Conservation (phyloP, 2,329 filamentous ascomycete genomes). For the Dryadomyces quercivorus region DNA sequence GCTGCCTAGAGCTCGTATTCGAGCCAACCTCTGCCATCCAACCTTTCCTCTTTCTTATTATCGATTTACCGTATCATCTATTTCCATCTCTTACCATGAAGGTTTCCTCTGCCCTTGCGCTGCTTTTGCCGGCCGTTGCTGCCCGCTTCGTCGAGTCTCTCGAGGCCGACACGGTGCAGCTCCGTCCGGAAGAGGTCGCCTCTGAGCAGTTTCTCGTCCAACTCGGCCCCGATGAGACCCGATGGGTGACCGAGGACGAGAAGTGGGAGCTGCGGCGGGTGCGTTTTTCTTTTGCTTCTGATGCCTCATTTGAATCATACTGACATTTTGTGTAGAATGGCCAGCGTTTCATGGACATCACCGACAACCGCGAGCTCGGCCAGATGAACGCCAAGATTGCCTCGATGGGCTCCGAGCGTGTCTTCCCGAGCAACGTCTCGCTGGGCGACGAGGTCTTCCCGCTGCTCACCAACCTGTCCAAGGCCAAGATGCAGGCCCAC, state of each 20-base stretch:
- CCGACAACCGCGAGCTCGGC: slow-evolving; percentile 57
- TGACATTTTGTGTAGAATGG: slow-evolving; percentile 47
- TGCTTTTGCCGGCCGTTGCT: slow-evolving; percentile 40
- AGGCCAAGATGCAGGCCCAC: slow-evolving; percentile 64
- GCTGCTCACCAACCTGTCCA: slow-evolving; percentile 57
- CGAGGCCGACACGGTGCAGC: slow-evolving; percentile 38
- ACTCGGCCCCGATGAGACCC: slow-evolving; percentile 66
- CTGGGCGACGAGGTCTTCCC: slow-evolving; percentile 55
- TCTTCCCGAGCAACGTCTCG: slow-evolving; percentile 22
- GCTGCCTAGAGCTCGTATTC: background rate
- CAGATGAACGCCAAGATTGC: slow-evolving; percentile 23
- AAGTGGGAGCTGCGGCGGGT: slow-evolving; percentile 87
- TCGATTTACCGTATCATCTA: background rate
- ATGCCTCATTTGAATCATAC: background rate
- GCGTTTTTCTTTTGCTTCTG: slow-evolving; percentile 23
- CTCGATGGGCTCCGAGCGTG: slow-evolving; percentile 56
- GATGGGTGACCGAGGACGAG: slow-evolving; percentile 86
- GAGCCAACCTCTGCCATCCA: background rate
- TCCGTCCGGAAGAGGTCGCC: slow-evolving; percentile 26
- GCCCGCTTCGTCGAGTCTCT: slow-evolving; percentile 44
- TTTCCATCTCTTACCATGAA: slow-evolving; percentile 29
- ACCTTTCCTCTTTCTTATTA: background rate
- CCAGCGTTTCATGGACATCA: slow-evolving; percentile 90
- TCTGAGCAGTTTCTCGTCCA: slow-evolving; percentile 64
- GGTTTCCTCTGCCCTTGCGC: slow-evolving; percentile 36